Evolutionary conservation across 2,329 filamentous ascomycete species (phyloP), one percentile per base, ranked within the genome.

Genomic region (Fusarium nematophilum): DNA sequence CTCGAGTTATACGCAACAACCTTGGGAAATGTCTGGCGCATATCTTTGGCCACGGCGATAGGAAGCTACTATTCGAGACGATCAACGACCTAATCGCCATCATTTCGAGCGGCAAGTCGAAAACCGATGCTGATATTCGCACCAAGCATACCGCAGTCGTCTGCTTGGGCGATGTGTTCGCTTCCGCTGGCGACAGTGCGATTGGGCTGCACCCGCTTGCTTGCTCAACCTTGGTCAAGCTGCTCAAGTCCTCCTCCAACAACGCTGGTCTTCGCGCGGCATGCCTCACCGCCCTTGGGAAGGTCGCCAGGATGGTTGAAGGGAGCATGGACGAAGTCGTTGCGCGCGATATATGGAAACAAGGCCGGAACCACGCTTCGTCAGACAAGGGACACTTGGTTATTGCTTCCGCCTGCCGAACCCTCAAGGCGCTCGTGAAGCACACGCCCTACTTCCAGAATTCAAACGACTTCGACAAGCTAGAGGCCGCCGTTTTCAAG

Each of bases 301-400:
- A 93, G 77, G 85, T 97, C 33, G 82, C 89, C 21, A 83, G 83
- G 54, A 94, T 93, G 74, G 86, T 97, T 23, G 84, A 86, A 50
- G 81, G 83, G 5, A 92, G 91, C 57, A 83, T 94, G 68, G 95
- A 99, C 67, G 95, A 99, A 75, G 81, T 80, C 49, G 82, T 93
- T 30, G 91, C 91, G n/a, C 87, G 93, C 70, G 93, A 97, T 73
- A 86, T 96, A 13, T 98, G 93, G 92, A 99, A 97, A 75, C 91
- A 94, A 73, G 90, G 88, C 21, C 88, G 95, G 60, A 92, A 83
- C 74, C 84, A 90, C 65, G 90, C 90, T 23, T 83, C 87, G 0
- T 83, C 82, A 56, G 96, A 99, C 75, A 98, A 95, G 75, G 91
- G 92, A 4, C 83, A 87, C 3, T 82, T 96, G 27, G 93, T 94